Percentiles rank a stretch among this genome's conserved stretches.
These are phyloP conservation scores for Heliamphora pulchella DNA, from an alignment of 179 eudicot genomes.

Conservation along the genomic window DNA sequence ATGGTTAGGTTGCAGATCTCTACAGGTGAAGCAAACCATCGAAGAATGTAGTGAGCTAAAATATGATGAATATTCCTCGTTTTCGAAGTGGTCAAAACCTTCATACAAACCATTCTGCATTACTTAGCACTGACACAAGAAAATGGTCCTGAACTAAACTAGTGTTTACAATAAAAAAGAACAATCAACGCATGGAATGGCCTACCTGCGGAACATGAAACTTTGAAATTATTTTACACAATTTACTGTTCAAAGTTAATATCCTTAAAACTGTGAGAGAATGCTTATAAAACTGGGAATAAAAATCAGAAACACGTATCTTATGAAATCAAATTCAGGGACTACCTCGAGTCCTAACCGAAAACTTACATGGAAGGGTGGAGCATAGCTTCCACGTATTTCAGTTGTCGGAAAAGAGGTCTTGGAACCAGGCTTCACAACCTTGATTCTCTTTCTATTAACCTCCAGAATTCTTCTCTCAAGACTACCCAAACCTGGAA, in stretches of 20 bases:
- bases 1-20: neutral
- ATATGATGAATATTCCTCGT: no score
- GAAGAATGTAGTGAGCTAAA: neutral
- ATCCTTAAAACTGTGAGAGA: neutral
- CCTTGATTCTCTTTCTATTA: conserved; percentile 78
- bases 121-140: neutral
- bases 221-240: neutral
- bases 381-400: conserved; percentile 88
- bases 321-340: neutral
- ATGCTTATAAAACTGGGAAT: conserved; percentile 2
- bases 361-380: conserved; percentile 87
- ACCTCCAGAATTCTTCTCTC: conserved; percentile 92
- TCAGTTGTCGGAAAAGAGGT: conserved; percentile 89
- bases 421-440: conserved; percentile 91
- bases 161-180: no score
- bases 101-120: neutral
- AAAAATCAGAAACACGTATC: neutral
- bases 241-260: neutral
- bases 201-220: neutral
- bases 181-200: neutral
- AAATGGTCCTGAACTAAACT: neutral
- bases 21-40: neutral
- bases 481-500: conserved; percentile 56
- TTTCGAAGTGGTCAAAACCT: neutral
- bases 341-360: neutral